phyloP scores from a whole-genome alignment of 2,329 filamentous ascomycete genomes.

The Botryotinia convoluta region DNA sequence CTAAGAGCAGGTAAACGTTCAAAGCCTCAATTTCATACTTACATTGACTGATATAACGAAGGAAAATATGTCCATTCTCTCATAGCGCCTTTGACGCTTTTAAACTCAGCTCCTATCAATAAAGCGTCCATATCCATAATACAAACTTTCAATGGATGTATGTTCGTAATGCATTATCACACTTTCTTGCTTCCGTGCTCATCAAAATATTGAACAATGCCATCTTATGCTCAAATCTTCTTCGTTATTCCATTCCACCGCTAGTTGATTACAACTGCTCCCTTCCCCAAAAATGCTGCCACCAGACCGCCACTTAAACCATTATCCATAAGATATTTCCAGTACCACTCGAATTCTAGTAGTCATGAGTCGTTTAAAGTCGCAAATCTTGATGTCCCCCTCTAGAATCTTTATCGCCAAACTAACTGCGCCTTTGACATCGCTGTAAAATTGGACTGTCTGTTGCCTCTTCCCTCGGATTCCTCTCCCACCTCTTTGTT shows the following conservation, averaged over 20 bases:
- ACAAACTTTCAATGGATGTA: background rate
- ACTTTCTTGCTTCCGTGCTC: background rate
- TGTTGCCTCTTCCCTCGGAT: rapidly evolving
- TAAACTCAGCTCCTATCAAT: background rate
- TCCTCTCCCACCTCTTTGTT: background rate
- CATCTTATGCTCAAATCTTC: background rate
- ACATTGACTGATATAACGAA: background rate
- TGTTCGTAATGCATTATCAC: background rate
- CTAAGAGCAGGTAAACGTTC: background rate
- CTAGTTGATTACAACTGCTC: background rate
- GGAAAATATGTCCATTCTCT: too few species aligned
- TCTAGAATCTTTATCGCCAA: background rate
- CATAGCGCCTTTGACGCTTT: background rate
- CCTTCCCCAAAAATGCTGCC: background rate
- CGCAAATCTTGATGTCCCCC: background rate
- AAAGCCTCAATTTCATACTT: background rate
- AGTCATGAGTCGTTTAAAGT: background rate
- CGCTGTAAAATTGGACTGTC: background rate
- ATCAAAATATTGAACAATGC: background rate
- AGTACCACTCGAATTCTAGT: background rate
- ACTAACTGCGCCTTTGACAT: background rate
- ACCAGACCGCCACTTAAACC: background rate
- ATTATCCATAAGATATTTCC: background rate
- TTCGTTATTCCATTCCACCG: background rate
- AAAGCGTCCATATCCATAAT: background rate